Evolutionary conservation across 768 basidiomycete genomes (phyloP), one percentile per base, ranked within the genome.

Genomic region (Phlebiopsis gigantea): DNA sequence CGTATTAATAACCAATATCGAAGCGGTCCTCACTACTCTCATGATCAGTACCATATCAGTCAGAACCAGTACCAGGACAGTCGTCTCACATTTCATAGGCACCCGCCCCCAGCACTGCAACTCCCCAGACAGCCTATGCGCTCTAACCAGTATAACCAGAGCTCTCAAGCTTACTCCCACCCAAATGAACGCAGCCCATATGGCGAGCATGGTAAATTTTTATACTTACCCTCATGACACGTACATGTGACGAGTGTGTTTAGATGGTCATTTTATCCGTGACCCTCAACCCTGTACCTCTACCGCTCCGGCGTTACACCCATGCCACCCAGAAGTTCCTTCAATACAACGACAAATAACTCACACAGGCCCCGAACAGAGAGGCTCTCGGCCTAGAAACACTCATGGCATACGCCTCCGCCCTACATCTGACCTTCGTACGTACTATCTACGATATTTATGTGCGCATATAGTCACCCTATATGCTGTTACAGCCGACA

Each of bases 341-440:
- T 17, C 12, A 12, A 39, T 9, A 12, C 34, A 39, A 2, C 34
- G 12, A 17, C 34, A 39, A 39, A 45, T 12, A 19, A 19, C 14
- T 10, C 19, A 45, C 14, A 19, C 43, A 12, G 44, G 19, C 44
- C 15, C 19, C 44, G n/a, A 2, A 9, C 50, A 50, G 21, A 34
- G 61, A 45, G 55, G 66, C 14, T 56, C 61, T 14, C 65, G 69
- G 31, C 71, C 74, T 8, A 74, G 70, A 26, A 74, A 75, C 58
- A 57, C 69, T 2, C 73, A 76, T 62, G 78, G 79, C 10, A 77
- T 82, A 55, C 72, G 72, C 19, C 71, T 90, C n/a, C 80, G 80
- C 5, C 84, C 87, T 10, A 83, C 90, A 8, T 88, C 88, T 4
- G 79, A 84, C 44, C 77, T 93, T 44, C 84, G 90, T 91, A 60